Evolutionary conservation across 2,329 filamentous ascomycete species (phyloP), one percentile per base, ranked within the genome.

Genomic region (Aspergillus viridinutans): DNA sequence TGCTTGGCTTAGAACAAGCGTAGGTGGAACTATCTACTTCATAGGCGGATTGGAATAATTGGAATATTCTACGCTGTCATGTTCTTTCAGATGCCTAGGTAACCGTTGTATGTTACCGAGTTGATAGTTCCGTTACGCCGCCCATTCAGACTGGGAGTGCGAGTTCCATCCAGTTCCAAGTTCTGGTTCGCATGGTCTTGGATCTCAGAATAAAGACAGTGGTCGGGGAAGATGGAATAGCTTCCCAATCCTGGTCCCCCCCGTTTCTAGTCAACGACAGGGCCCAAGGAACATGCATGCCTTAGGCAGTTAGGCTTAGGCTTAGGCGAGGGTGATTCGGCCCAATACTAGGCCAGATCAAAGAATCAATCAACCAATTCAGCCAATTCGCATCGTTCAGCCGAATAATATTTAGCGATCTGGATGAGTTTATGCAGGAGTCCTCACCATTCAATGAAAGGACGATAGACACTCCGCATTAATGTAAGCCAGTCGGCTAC

Each of bases 1-100:
- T 62, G 58, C 59, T 61, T 62, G 58, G 57, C 57, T 58, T 52
- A 55, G 55, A 63, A 64, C 57, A 56, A 60, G 56, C 57, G 56
- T 55, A 45, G 32, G 32, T 38, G 32, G 32, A 56, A 57, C 58
- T 17, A 6, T 1, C 58, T 17, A 6, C 1, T 35, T 35, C 32
- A 35, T 35, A 35, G 32, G 14, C 14, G 5, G 32, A 2, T 35
- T 35, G 12, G 14, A 35, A 4, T 14, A 14, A 6, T 17, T 38
- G 14, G 14, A 58, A 57, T 55, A 49, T 28, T 50, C 48, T 58
- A 54, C 40, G 49, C 57, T 55, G 45, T 48, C 58, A 38, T 38
- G 14, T 17, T n/a, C n/a, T n/a, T n/a, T n/a, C n/a, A n/a, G n/a
- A n/a, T n/a, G n/a, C n/a, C n/a, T n/a, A n/a, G n/a, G n/a, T n/a